Base-by-base conservation (phyloP, 805 yeast genomes). In the Yarrowia osloensis region DNA sequence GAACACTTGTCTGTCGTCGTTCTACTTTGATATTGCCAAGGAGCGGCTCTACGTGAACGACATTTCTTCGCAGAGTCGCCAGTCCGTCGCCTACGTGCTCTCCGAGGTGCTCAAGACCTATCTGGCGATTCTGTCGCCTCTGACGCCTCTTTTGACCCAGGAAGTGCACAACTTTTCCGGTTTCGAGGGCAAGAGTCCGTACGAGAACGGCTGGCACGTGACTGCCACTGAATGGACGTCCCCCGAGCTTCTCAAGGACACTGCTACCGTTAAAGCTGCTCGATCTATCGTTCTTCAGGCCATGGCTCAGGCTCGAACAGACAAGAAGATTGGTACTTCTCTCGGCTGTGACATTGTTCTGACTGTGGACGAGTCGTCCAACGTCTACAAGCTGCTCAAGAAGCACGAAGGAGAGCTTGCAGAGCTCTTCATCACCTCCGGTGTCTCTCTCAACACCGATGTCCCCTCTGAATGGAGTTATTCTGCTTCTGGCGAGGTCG, bases 1-100 rank as follows among this genome's bases (percentile, higher is more conserved):
- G 81, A 91, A 88, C 73, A 82, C 85, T 24, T 87, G 86, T 22
- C 81, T 93, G 67, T 91, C 97, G 22, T 85, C 98, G 0, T 80
- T 88, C 33, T 95, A 94, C 77, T 92, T 95, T 76, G 97, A 91
- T 73, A 82, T 90, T 31, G 85, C 89, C 44, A 95, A 95, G 73
- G 98, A 95, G 73, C 80, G 89, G 59, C 80, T 95, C 19, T 95
- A 95, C 75, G 89, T 97, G 0, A 95, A 90, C 69, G 70, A 76
- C 0, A 62, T 72, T 0, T 75, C 77, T 31, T 84, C 88, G 0
- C 49, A 74, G 1, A 79, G 83, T 19, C 82, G 97, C 67, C 79
- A 84, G 65, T 79, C 86, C 1, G 82, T 84, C 8, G 94, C 89
- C 75, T 86, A 89, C 3, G 94, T 89, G 0, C 79, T 95, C 62